These are phyloP conservation scores for Pichia cephalocereana DNA, from an alignment of 805 yeast genomes.

Conservation along the genomic window DNA sequence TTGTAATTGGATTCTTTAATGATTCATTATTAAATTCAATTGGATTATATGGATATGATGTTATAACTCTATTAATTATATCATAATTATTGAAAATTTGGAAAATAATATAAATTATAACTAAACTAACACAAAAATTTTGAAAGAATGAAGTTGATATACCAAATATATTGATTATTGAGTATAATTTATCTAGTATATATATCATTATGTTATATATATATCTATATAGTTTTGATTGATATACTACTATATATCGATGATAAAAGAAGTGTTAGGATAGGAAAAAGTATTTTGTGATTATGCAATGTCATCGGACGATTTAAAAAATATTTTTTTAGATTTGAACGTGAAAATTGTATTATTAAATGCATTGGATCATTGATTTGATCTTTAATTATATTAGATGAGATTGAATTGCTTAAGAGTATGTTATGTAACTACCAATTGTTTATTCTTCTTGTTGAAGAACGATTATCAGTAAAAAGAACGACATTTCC, in stretches of 20 bases:
- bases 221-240: neutral
- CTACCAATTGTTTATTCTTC: no score
- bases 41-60: slow-evolving; percentile 10
- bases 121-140: slow-evolving; percentile 7
- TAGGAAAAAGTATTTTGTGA: no score
- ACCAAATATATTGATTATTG: neutral
- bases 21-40: slow-evolving; percentile 1
- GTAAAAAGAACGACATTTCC: no score
- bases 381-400: no score
- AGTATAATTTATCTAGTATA: neutral
- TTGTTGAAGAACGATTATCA: no score
- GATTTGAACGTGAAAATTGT: no score
- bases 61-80: slow-evolving; percentile 7
- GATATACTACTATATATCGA: neutral
- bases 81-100: slow-evolving; percentile 5
- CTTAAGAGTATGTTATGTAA: no score
- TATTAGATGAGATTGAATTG: no score
- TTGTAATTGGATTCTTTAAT: slow-evolving; percentile 4
- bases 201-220: neutral
- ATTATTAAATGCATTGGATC: no score
- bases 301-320: no score
- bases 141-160: neutral
- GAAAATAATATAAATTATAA: neutral
- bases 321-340: no score
- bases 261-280: no score